phyloP scores from a whole-genome alignment of 805 yeast species.

The Sugiyamaella marilandica region DNA sequence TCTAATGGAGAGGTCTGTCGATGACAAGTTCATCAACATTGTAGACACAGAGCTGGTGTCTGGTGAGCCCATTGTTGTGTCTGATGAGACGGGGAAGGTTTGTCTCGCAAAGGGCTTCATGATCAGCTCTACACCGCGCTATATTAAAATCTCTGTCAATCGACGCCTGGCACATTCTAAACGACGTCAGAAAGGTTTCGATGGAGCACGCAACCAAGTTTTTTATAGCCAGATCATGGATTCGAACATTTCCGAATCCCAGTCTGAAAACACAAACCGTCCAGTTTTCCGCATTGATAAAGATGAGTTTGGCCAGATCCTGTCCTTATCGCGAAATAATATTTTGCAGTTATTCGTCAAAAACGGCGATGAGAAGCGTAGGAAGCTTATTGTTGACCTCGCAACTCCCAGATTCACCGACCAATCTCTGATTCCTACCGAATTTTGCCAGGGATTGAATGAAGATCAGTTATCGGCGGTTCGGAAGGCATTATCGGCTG shows the following conservation, averaged over 20 bases:
- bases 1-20: constrained; percentile 8
- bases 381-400: constrained; percentile 53
- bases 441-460: constrained; percentile 44
- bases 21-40: constrained; percentile 17
- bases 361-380: constrained; percentile 40
- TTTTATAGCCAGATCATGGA: constrained; percentile 41
- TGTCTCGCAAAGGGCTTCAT: constrained; percentile 65
- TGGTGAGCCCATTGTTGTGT: constrained; percentile 63
- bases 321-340: constrained; percentile 74
- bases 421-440: constrained; percentile 6
- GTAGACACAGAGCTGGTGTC: constrained; percentile 45
- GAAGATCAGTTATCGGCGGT: constrained; percentile 69
- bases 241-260: constrained; percentile 22
- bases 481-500: constrained; percentile 53
- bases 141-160: constrained; percentile 47
- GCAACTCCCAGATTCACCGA: constrained; percentile 40
- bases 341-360: constrained; percentile 59
- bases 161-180: constrained; percentile 47
- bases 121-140: constrained; percentile 38
- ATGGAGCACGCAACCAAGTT: constrained; percentile 43
- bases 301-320: constrained; percentile 70
- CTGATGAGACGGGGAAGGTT: constrained; percentile 78
- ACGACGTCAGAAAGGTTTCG: constrained; percentile 41
- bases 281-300: constrained; percentile 63
- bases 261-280: constrained; percentile 11